These are phyloP conservation scores for Hypomyces rosellus DNA, from an alignment of 2,329 filamentous ascomycete genomes.

Conservation along the genomic window DNA sequence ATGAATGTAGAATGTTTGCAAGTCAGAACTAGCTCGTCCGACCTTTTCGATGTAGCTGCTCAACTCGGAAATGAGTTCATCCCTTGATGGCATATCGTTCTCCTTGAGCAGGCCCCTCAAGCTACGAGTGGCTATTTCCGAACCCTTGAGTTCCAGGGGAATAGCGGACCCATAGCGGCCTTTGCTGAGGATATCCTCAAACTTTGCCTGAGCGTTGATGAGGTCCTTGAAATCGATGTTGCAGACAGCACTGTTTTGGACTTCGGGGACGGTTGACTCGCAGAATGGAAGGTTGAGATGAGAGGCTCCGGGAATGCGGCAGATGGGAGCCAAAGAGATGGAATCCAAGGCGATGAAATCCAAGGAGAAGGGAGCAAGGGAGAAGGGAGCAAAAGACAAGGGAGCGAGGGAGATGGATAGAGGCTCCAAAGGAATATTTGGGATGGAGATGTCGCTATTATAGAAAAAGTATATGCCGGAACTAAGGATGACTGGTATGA, in stretches of 20 bases:
- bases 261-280: slow-evolving; percentile 23
- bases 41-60: slow-evolving; percentile 68
- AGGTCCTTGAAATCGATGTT: slow-evolving; percentile 66
- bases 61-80: slow-evolving; percentile 70
- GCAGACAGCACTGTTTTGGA: slow-evolving; percentile 17
- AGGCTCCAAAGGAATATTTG: slow-evolving; percentile 57
- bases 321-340: slow-evolving; percentile 60
- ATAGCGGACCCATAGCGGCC: slow-evolving; percentile 59
- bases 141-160: slow-evolving; percentile 72
- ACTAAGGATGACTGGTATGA: slow-evolving; percentile 56
- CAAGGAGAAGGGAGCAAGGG: slow-evolving; percentile 56
- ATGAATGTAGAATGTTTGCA: slow-evolving; percentile 70
- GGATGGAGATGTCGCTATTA: slow-evolving; percentile 51
- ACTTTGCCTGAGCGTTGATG: slow-evolving; percentile 66
- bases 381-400: slow-evolving; percentile 64
- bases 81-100: slow-evolving; percentile 59
- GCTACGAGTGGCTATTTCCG: slow-evolving; percentile 68
- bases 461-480: slow-evolving; percentile 56
- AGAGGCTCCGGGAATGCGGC: slow-evolving; percentile 59
- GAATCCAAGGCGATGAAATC: slow-evolving; percentile 36
- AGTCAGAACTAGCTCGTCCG: slow-evolving; percentile 55
- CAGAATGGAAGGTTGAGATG: slow-evolving; percentile 61
- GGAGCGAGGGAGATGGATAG: slow-evolving; percentile 48
- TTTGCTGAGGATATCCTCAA: slow-evolving; percentile 68
- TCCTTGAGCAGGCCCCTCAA: slow-evolving; percentile 65